These are phyloP conservation scores for Phaeolepiota aurea DNA, from an alignment of 768 basidiomycete species.

Conservation along the genomic window DNA sequence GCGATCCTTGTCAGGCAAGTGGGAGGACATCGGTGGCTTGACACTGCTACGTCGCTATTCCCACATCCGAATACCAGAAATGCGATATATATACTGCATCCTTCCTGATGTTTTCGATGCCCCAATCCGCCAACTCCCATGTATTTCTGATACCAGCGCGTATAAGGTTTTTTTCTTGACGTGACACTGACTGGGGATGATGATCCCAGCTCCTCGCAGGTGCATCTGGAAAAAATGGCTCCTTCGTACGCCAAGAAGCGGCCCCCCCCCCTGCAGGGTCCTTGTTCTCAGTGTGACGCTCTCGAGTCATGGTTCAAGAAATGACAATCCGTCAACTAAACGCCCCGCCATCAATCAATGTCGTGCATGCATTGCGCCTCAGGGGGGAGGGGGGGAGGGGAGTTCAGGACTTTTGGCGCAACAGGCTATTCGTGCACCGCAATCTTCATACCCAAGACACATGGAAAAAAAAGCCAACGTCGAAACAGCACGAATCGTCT, in stretches of 20 bases:
- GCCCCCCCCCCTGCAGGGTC: conserved; percentile 43
- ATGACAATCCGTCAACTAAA: too few species aligned
- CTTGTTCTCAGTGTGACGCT: too few species aligned
- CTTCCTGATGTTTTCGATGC: conserved; percentile 46
- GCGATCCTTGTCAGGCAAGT: conserved; percentile 27
- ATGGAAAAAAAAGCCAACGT: not conserved
- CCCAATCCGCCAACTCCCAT: conserved; percentile 31
- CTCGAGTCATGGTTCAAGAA: too few species aligned
- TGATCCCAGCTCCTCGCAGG: conserved; percentile 30
- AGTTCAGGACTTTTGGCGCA: conserved; percentile 48
- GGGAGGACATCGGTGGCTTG: conserved; percentile 38
- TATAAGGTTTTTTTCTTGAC: not conserved
- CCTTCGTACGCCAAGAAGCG: conserved; percentile 23
- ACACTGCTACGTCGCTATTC: conserved; percentile 46
- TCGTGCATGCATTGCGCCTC: too few species aligned
- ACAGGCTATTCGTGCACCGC: conserved; percentile 71
- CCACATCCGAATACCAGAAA: conserved; percentile 39
- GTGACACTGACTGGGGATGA: not conserved
- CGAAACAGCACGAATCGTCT: conserved; percentile 41
- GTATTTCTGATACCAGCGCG: conserved; percentile 2
- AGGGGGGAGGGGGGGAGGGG: conserved; percentile 51
- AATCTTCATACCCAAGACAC: conserved; percentile 7
- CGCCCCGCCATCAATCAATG: too few species aligned
- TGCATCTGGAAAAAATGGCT: conserved; percentile 36
- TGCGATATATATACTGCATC: conserved; percentile 49